phyloP scores from a whole-genome alignment of 2,329 filamentous ascomycete genomes.

The Verticillium zaregamsianum region DNA sequence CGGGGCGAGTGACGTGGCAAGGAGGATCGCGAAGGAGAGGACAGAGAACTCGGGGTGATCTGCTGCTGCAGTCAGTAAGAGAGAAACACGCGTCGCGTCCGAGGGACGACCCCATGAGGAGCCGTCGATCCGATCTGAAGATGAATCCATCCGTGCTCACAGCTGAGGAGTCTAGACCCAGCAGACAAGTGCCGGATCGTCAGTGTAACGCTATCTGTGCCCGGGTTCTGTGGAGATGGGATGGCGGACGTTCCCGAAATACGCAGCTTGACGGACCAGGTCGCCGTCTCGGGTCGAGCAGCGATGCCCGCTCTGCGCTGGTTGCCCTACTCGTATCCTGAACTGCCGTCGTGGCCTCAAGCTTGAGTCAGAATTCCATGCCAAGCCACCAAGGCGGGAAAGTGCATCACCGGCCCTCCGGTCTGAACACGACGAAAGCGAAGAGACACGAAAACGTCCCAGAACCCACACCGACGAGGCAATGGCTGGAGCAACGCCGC shows the following conservation, averaged over 20 bases:
- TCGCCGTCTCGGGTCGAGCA: background rate
- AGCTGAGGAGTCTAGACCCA: background rate
- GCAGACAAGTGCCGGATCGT: background rate
- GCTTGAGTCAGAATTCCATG: background rate
- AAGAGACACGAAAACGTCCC: background rate
- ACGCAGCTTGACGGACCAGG: background rate
- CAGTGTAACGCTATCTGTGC: background rate
- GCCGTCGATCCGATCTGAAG: background rate
- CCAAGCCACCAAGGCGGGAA: background rate
- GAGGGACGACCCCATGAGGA: background rate
- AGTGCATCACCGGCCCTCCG: background rate
- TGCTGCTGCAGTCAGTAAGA: background rate
- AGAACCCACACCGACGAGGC: background rate
- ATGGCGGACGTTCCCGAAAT: background rate
- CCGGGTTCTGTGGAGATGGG: background rate
- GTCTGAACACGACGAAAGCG: background rate
- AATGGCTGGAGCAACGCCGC: too few species aligned
- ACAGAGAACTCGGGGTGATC: background rate
- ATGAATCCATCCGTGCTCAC: background rate
- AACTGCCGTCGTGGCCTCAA: background rate
- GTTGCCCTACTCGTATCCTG: background rate
- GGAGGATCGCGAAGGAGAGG: constrained; percentile 7
- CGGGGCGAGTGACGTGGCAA: constrained; percentile 33
- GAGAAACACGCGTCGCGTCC: background rate
- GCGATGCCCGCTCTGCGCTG: background rate